phyloP scores from a whole-genome alignment of 495 filamentous ascomycete genomes.

The Geoglossum glabrum region DNA sequence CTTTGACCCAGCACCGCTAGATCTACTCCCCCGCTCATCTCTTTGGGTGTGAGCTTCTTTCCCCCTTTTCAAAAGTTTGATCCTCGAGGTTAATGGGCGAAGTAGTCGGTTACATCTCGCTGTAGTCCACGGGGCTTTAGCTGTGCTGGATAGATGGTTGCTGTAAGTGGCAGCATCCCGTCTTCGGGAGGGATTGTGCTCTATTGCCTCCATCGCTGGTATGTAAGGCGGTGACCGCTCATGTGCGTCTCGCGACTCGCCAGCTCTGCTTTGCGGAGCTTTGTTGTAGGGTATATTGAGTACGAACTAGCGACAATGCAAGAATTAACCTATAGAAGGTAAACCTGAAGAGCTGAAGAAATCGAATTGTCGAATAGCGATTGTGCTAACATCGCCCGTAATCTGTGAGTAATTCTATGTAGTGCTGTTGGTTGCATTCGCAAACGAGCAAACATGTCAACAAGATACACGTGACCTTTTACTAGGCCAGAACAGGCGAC shows the following conservation, averaged over 20 bases:
- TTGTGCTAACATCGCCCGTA: not conserved
- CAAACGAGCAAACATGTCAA: not conserved
- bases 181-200: not conserved
- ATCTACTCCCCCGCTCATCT: not conserved
- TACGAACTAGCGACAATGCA: not conserved
- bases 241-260: not conserved
- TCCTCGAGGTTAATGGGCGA: slow-evolving; percentile 4
- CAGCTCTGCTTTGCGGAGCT: not conserved
- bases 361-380: not conserved
- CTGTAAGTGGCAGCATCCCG: not conserved
- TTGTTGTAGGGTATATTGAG: not conserved
- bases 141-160: not conserved
- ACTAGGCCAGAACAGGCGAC: no score
- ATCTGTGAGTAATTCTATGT: not conserved
- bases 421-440: not conserved
- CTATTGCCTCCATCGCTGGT: not conserved
- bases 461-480: not conserved
- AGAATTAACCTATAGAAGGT: not conserved
- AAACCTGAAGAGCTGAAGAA: not conserved
- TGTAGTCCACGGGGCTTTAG: slow-evolving; percentile 2
- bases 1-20: not conserved
- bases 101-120: slow-evolving; percentile 3
- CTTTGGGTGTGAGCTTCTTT: not conserved
- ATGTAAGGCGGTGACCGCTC: not conserved
- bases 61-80: not conserved